Conservation (phyloP, 2,329 filamentous ascomycete species). For the Pseudogymnoascus sp. region DNA sequence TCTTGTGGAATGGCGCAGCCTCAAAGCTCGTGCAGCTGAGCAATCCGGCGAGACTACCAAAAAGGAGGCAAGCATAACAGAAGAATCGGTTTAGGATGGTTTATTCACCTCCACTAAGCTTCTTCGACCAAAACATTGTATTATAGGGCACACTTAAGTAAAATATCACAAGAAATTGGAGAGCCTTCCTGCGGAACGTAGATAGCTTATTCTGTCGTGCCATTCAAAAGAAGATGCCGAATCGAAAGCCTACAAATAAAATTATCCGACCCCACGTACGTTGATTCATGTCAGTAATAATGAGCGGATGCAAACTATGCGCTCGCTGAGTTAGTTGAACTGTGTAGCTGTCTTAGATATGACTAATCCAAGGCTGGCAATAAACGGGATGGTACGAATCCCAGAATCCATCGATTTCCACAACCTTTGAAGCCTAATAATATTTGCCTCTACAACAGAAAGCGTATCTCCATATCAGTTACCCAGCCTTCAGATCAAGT, state of each 20-base stretch:
- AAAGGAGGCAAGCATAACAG: not conserved
- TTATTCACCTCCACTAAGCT: not conserved
- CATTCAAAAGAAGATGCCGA: too few relatives aligned
- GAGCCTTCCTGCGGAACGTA: not conserved
- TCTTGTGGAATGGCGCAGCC: conserved; percentile 20
- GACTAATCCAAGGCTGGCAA: not conserved
- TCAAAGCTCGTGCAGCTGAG: conserved; percentile 9
- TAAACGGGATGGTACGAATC: not conserved
- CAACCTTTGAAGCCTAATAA: not conserved
- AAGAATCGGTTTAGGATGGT: not conserved
- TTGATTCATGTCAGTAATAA: not conserved
- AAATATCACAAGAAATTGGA: not conserved
- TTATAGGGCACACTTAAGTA: not conserved
- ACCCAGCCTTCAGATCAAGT: not conserved
- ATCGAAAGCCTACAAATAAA: not conserved
- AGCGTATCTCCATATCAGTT: not conserved
- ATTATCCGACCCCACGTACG: not conserved
- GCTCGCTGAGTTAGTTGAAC: too few relatives aligned
- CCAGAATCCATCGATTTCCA: not conserved
- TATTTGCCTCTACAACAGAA: not conserved
- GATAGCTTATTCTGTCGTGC: not conserved
- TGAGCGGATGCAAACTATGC: not conserved
- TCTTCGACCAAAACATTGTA: not conserved
- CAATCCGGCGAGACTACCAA: not conserved
- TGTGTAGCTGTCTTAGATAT: not conserved